Evolutionary conservation across 176 grass and related monocot genomes (phyloP).

Genomic region (Carex pumila): DNA sequence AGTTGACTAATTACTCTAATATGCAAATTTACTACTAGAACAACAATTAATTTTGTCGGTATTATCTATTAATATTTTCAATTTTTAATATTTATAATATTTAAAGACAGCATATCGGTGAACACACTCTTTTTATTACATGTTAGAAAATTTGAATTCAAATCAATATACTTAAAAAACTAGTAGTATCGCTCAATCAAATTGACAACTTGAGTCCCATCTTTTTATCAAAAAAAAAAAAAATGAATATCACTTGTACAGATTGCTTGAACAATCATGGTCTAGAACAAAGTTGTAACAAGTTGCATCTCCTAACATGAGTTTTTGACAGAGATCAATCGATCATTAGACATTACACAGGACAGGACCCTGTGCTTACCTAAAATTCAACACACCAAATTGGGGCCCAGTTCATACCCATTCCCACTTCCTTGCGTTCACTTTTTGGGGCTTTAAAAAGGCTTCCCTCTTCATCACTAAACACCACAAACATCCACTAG

Average conservation of each 20-base stretch:
- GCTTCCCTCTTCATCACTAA: background rate
- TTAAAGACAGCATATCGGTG: background rate
- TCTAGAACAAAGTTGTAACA: background rate
- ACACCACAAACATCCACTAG: background rate
- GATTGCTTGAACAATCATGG: background rate
- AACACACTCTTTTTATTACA: background rate
- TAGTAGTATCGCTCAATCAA: too few relatives aligned
- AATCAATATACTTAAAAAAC: background rate
- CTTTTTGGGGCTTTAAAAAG: conserved; percentile 16
- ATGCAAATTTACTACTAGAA: background rate
- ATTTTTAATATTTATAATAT: background rate
- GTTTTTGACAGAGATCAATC: background rate
- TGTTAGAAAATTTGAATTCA: background rate
- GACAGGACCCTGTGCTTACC: background rate
- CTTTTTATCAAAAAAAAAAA: too few relatives aligned
- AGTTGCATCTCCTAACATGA: background rate
- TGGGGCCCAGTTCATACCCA: background rate
- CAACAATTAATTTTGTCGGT: background rate
- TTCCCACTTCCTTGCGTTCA: conserved; percentile 1
- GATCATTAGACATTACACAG: background rate
- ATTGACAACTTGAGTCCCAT: too few relatives aligned
- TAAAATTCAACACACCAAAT: background rate
- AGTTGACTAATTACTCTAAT: background rate
- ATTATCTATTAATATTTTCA: background rate
- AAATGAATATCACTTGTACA: background rate